Base-by-base conservation (phyloP, 1,284 basidiomycete genomes). In the Boletellus sp. region DNA sequence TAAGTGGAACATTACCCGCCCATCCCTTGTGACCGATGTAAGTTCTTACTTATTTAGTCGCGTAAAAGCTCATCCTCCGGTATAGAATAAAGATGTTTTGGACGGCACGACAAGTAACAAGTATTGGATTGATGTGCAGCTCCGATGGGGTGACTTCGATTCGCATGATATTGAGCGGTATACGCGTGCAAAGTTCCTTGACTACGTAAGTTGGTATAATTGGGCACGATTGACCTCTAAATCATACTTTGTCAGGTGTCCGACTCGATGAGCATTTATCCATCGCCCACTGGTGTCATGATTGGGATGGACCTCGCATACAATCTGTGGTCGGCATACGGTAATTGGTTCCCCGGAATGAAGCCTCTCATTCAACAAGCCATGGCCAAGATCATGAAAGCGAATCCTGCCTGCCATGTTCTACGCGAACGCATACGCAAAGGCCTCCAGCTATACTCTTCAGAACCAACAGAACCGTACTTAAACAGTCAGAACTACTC, bases 361-460 rank as follows among this genome's bases (percentile, higher is more conserved):
- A 99, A 99, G 76, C 93, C 96, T 5, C 81, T 99, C 55, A 88
- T 99, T 57, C 96, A 97, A 73, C 95, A 98, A 74, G 97, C 96
- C 4, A 97, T 99, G 94, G 92, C 91, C 41, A 99, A 99, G 82
- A 92, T 99, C 71, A 97, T 98, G 94, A 96, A 96, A 71, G 94
- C 93, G 42, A 96, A 97, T 63, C 97, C 97, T 11, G 97, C 97
- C n/a, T 86, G 92, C 51, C 97, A 98, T 68, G 97, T 99, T 33
- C 76, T 99, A 52, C 90, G 97, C 48, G 97, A 99, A 75, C 96
- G 97, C 76, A 97, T 99, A 64, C 85, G 97, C 63, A 99, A 99
- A 77, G 93, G 95, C 72, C 80, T 99, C 18, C 97, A 99, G 73
- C 79, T 99, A 21, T 99, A 99, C 75, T 98, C 95, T 28, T 99